Evolutionary conservation across 192 early-diverging fungal species (phyloP).

Genomic region (Phlyctochytrium bullatum): DNA sequence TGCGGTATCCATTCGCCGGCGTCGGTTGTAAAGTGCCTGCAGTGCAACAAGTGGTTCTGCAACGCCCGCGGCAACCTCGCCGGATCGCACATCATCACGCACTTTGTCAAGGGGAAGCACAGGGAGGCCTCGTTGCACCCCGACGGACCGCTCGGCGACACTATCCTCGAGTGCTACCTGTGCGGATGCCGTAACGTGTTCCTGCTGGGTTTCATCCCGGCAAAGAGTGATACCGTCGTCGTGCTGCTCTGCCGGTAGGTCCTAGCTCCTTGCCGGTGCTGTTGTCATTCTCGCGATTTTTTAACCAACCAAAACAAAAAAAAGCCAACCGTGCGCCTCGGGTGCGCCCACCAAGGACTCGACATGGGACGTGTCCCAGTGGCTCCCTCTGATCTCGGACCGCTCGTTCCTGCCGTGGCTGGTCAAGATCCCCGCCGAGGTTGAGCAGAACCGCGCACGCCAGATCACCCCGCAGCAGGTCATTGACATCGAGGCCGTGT

Average conservation of each 20-base stretch:
- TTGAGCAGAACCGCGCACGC: conserved; percentile 80
- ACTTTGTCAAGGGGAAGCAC: conserved; percentile 89
- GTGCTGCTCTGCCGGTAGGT: conserved; percentile 89
- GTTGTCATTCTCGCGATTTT: conserved; percentile 2
- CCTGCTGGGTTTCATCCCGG: conserved; percentile 96
- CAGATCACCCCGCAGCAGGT: conserved; percentile 83
- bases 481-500: conserved; percentile 81
- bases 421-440: conserved; percentile 82
- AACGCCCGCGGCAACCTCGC: conserved; percentile 75
- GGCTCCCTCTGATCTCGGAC: conserved; percentile 96
- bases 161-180: conserved; percentile 95
- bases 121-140: conserved; percentile 93
- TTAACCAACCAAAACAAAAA: neutral
- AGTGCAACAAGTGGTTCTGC: conserved; percentile 96
- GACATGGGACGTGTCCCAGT: conserved; percentile 95
- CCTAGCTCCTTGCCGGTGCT: neutral
- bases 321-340: conserved; percentile 88
- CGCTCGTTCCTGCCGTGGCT: conserved; percentile 94
- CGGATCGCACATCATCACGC: conserved; percentile 94
- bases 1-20: conserved; percentile 88
- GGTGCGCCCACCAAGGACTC: conserved; percentile 81
- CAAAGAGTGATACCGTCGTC: conserved; percentile 96
- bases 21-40: conserved; percentile 89
- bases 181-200: conserved; percentile 95
- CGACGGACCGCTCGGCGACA: conserved; percentile 90